Evolutionary conservation across 2,329 filamentous ascomycete genomes (phyloP), one percentile per base, ranked within the genome.

Genomic region (Aspergillus hortae): DNA sequence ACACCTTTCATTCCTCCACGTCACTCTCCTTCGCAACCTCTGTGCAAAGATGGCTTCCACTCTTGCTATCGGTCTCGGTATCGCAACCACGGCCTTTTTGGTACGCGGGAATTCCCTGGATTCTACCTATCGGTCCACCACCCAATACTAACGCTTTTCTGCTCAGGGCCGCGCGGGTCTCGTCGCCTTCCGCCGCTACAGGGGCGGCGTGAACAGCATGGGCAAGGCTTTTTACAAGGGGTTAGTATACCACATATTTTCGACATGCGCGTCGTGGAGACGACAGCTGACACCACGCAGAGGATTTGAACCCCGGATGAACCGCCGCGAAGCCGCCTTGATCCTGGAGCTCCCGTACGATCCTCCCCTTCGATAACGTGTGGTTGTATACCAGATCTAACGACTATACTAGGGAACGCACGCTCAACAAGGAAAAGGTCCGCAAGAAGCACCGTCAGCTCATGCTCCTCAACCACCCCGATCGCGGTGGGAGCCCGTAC

Each of bases 381-480:
- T 23, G 4, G 23, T 23, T 23, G 23, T 23, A 6, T 23, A 6
- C 7, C 19, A 4, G 32, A 17, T 48, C 56, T 62, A 55, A 62
- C 43, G 15, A 9, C 46, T 12, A 19, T 7, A 10, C 56, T 56
- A 97, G 92, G 58, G 94, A 99, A 76, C 84, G 91, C 56, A 84
- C 86, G 62, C 70, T 96, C 56, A 94, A 87, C 53, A 95, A 95
- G 75, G 92, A 97, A 44, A 94, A 95, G 69, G 80, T 99, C 64
- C 90, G 94, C 69, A 96, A 96, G 77, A 90, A 92, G 63, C 94
- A 99, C 75, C 87, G 94, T 58, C 90, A 87, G 49, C 84, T 97
- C 61, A 99, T 99, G 92, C 84, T 99, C 51, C 80, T 96, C 60
- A 99, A 99, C 80, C 94, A 99, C 73, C 94, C 94, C 58, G 94